These are phyloP conservation scores for Byssothecium circinans DNA, from an alignment of 2,329 filamentous ascomycete species.

Conservation along the genomic window DNA sequence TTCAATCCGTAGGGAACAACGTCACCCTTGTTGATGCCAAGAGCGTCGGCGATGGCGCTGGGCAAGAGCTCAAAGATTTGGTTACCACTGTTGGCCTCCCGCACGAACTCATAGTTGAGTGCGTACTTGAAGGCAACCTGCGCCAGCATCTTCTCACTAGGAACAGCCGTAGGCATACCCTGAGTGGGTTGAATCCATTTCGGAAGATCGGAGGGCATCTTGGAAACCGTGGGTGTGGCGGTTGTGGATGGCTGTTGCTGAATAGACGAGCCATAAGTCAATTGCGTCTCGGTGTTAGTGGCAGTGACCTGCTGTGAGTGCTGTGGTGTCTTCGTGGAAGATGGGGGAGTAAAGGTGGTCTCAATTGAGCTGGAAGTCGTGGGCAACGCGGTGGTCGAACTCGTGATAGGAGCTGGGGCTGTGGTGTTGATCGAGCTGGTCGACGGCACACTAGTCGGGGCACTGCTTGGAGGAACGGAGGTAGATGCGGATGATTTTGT, in stretches of 20 bases:
- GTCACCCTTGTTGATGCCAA: constrained; percentile 54
- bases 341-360: constrained; percentile 20
- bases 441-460: constrained; percentile 10
- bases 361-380: constrained; percentile 13
- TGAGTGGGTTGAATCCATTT: constrained; percentile 73
- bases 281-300: constrained; percentile 48
- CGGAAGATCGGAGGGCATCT: constrained; percentile 69
- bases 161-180: constrained; percentile 55
- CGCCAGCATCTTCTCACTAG: constrained; percentile 69
- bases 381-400: constrained; percentile 6
- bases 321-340: constrained; percentile 30
- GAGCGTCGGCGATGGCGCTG: constrained; percentile 66
- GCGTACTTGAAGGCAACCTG: constrained; percentile 82
- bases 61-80: constrained; percentile 86
- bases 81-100: constrained; percentile 63
- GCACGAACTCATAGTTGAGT: constrained; percentile 83
- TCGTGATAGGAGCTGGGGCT: neutral
- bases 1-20: constrained; percentile 71
- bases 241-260: constrained; percentile 57
- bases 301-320: constrained; percentile 51
- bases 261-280: constrained; percentile 63
- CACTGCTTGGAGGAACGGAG: constrained; percentile 5
- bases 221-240: constrained; percentile 44
- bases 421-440: neutral
- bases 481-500: neutral